Evolutionary conservation across 2,329 filamentous ascomycete species (phyloP).

Genomic region (Coniochaeta hoffmannii): DNA sequence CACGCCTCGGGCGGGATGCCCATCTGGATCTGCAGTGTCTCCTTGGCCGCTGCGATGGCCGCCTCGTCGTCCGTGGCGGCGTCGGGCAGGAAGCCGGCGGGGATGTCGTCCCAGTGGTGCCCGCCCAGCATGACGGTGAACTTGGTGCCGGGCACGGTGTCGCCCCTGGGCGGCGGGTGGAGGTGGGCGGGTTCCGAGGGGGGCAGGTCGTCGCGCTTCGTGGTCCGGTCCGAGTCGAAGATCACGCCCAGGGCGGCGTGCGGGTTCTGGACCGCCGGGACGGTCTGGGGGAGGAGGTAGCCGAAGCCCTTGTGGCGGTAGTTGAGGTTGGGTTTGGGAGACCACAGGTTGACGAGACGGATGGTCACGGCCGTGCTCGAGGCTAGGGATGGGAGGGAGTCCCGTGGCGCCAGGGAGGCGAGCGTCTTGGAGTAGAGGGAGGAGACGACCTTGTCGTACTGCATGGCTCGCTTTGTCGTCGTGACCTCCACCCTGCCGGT

Average conservation of each 20-base stretch:
- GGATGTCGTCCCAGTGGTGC: constrained; percentile 69
- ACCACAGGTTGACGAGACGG: constrained; percentile 91
- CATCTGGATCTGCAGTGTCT: constrained; percentile 66
- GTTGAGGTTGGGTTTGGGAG: constrained; percentile 55
- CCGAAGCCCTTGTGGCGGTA: constrained; percentile 66
- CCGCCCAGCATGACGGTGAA: constrained; percentile 93
- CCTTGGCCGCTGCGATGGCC: constrained; percentile 62
- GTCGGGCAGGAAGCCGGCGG: constrained; percentile 44
- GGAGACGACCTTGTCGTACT: constrained; percentile 55
- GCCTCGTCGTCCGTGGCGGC: constrained; percentile 60
- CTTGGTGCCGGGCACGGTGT: constrained; percentile 62
- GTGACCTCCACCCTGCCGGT: constrained; percentile 26
- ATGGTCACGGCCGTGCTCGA: constrained; percentile 66
- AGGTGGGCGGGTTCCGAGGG: constrained; percentile 5
- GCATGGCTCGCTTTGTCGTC: constrained; percentile 9
- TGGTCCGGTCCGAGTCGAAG: constrained; percentile 66
- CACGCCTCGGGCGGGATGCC: constrained; percentile 57
- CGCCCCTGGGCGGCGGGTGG: constrained; percentile 30
- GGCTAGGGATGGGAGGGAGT: constrained; percentile 38
- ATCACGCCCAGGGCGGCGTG: constrained; percentile 67
- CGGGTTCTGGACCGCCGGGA: constrained; percentile 19
- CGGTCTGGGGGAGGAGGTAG: constrained; percentile 76
- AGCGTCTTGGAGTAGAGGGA: constrained; percentile 49
- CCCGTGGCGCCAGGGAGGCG: constrained; percentile 23
- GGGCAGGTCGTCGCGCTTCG: constrained; percentile 13